These are phyloP conservation scores for Juncus effusus DNA, from an alignment of 176 grass and related monocot species.

Conservation along the genomic window DNA sequence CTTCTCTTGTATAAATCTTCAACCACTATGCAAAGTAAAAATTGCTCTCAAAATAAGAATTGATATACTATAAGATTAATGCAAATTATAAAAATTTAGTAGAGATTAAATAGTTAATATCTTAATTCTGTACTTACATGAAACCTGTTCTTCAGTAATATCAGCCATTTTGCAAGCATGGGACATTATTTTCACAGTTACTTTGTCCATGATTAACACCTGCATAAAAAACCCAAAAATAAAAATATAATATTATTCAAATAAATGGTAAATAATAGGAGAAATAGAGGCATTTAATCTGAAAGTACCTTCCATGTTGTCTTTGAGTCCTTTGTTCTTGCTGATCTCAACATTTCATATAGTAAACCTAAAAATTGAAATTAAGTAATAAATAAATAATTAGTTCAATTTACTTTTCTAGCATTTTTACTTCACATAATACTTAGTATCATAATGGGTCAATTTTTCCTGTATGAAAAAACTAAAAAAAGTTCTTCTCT, in stretches of 20 bases:
- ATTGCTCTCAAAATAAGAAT: conserved; percentile 28
- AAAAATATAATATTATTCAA: neutral
- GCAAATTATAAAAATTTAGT: conserved; percentile 19
- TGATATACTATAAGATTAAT: conserved; percentile 18
- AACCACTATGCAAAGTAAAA: conserved; percentile 59
- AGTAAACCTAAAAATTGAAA: conserved; percentile 42
- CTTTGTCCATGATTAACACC: conserved; percentile 94
- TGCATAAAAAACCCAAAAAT: conserved; percentile 31
- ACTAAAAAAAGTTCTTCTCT: no score
- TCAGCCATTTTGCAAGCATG: conserved; percentile 79
- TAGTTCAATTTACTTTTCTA: no score
- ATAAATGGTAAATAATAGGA: neutral
- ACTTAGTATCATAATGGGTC: no score
- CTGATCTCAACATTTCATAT: conserved; percentile 65
- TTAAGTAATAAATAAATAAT: no score
- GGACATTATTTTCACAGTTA: conserved; percentile 83
- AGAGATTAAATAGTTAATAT: no score
- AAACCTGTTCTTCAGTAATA: conserved; percentile 78
- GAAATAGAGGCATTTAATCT: conserved; percentile 2
- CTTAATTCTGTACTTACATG: conserved; percentile 47
- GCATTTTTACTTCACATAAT: no score
- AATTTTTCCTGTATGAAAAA: no score
- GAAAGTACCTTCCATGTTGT: conserved; percentile 77
- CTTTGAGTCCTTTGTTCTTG: conserved; percentile 46
- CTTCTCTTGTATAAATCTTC: conserved; percentile 97